These are phyloP conservation scores for Coprinopsis sp. DNA, from an alignment of 768 basidiomycete genomes.

Conservation along the genomic window DNA sequence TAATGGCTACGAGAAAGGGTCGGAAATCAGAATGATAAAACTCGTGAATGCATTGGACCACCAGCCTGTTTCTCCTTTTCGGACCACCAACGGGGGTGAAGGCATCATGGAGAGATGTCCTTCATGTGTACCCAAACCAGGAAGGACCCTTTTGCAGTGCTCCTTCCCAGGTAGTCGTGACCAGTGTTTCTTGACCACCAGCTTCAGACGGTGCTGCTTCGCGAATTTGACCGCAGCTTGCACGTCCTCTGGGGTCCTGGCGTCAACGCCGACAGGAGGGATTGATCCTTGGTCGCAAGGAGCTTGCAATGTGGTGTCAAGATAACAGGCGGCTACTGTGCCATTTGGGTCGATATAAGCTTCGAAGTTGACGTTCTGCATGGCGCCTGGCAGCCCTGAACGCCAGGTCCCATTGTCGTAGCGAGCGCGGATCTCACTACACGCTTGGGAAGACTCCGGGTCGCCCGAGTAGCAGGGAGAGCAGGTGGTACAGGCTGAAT, in stretches of 20 bases:
- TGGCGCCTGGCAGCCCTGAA: constrained; percentile 6
- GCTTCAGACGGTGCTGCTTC: constrained; percentile 27
- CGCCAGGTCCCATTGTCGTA: constrained; percentile 8
- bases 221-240: constrained; percentile 39
- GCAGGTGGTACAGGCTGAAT: constrained; percentile 37
- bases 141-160: constrained; percentile 35
- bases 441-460: constrained; percentile 25
- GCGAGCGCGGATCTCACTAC: constrained; percentile 1
- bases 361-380: too few species aligned
- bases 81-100: constrained; percentile 34
- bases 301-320: constrained; percentile 37
- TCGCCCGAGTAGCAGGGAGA: constrained; percentile 36
- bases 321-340: constrained; percentile 48
- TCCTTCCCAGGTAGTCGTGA: constrained; percentile 42
- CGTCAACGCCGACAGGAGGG: constrained; percentile 37
- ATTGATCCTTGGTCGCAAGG: constrained; percentile 43
- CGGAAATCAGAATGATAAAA: not conserved
- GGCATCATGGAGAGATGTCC: constrained; percentile 26
- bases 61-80: constrained; percentile 12
- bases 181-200: constrained; percentile 38
- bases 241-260: constrained; percentile 31
- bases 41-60: not conserved
- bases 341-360: constrained; percentile 27
- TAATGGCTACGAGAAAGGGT: constrained; percentile 18
- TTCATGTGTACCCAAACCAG: constrained; percentile 35